Percentiles rank a stretch among this genome's conserved stretches.
Evolutionary conservation across 2,329 filamentous ascomycete species (phyloP).

Genomic region (Aspergillus pseudotamarii): DNA sequence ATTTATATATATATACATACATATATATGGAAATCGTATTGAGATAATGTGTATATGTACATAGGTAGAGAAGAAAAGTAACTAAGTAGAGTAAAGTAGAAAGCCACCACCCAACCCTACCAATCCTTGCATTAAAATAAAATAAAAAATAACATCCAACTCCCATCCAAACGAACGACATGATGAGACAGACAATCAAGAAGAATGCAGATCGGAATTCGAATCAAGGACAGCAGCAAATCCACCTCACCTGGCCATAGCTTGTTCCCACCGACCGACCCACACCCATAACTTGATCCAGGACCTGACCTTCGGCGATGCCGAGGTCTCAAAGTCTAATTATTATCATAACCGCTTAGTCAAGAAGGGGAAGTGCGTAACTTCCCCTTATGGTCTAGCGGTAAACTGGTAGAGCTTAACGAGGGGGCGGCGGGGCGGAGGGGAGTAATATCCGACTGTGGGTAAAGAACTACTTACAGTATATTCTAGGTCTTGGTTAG

Average conservation of each 20-base stretch:
- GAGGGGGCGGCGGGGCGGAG: not conserved
- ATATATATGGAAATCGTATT: too few species aligned
- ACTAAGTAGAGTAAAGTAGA: too few species aligned
- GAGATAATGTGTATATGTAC: too few species aligned
- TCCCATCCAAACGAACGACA: not conserved
- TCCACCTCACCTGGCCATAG: not conserved
- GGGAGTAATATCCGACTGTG: not conserved
- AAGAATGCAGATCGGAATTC: not conserved
- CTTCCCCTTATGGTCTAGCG: not conserved
- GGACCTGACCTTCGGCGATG: slow-evolving; percentile 1
- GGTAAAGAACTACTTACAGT: too few species aligned
- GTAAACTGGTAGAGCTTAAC: not conserved
- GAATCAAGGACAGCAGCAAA: not conserved
- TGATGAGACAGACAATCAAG: not conserved
- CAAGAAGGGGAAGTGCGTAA: not conserved
- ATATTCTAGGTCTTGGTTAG: too few species aligned
- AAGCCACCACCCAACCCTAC: too few species aligned
- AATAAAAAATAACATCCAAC: too few species aligned
- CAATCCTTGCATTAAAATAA: too few species aligned
- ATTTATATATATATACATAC: too few species aligned
- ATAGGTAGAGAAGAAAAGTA: too few species aligned
- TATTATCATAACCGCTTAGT: not conserved
- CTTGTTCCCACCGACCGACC: not conserved
- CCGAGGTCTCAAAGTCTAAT: not conserved
- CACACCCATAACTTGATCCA: not conserved